Evolutionary conservation across 176 grass and related monocot species (phyloP), one percentile per base, ranked within the genome.

Genomic region (Melocanna baccifera): DNA sequence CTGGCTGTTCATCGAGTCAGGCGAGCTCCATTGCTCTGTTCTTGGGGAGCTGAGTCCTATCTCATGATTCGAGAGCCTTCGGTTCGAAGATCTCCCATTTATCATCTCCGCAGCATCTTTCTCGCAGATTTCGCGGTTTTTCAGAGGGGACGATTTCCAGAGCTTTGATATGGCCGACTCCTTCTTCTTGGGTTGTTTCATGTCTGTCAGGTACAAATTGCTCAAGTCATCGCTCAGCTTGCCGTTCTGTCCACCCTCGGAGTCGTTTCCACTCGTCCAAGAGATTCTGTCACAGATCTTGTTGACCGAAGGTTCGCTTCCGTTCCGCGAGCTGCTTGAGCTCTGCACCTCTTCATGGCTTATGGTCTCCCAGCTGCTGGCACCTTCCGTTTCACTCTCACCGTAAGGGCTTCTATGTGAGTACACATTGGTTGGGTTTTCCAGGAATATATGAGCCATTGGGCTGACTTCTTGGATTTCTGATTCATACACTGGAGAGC

Each of bases 321-420:
- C 88, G 52, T 91, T 90, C 18, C 37, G 87, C 5, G 92, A 94
- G 84, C 64, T 85, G 81, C 78, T 84, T 10, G 95, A 97, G 61
- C 85, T 75, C 42, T 89, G 90, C 69, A 90, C 68, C 79, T 94
- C 92, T 52, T 91, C 86, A 73, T 81, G 90, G 59, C 87, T 97
- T 64, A 88, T 76, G 63, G 95, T 97, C 62, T 97, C 92, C 95
- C 95, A 94, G 83, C 92, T 94, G 76, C 88, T 97, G 67, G 70
- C 82, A 64, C 86, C 90, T 71, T 93, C 92, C 0, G 28, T 92
- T 10, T 90, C 92, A 28, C 88, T 87, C 36, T 92, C 77, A 68
- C 89, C 80, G 23, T 43, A 86, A 51, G 32, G 70, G 59, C 81
- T 87, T 67, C 56, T 80, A 84, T 80, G 89, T 78, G 67, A 81